Conservation (phyloP, 345 rosid genomes). For the Eucalyptus erythrocorys region DNA sequence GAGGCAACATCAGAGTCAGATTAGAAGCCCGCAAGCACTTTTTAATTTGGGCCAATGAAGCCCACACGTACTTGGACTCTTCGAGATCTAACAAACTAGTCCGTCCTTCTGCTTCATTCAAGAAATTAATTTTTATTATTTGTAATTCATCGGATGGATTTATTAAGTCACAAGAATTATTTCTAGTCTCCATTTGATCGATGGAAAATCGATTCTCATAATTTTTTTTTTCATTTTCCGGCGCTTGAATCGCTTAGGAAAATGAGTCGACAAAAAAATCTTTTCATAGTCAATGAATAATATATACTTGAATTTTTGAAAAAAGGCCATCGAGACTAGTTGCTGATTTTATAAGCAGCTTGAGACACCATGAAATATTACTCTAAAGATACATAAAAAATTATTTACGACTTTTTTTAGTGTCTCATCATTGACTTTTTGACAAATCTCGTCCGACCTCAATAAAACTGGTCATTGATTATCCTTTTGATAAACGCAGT, state of each 20-base stretch:
- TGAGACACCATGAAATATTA: background rate
- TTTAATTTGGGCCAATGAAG: background rate
- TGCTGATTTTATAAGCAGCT: background rate
- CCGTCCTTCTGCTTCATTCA: too few species aligned
- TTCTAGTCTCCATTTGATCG: background rate
- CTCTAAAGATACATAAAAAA: background rate
- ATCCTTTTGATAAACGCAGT: background rate
- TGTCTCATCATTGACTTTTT: background rate
- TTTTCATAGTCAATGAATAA: background rate
- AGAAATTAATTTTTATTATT: too few species aligned
- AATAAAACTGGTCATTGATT: background rate
- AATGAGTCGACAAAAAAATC: background rate
- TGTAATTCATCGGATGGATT: background rate
- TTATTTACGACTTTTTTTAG: background rate
- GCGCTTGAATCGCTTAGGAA: background rate
- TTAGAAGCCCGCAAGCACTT: background rate
- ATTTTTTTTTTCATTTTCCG: accelerated
- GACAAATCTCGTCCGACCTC: accelerated
- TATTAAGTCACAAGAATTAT: background rate
- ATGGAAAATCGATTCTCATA: background rate
- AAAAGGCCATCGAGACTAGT: too few species aligned
- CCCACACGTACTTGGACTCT: background rate
- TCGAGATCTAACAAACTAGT: too few species aligned
- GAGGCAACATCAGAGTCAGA: background rate
- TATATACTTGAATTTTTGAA: background rate